Conservation (phyloP, 2,329 filamentous ascomycete species). For the Exophiala dermatitidis region DNA sequence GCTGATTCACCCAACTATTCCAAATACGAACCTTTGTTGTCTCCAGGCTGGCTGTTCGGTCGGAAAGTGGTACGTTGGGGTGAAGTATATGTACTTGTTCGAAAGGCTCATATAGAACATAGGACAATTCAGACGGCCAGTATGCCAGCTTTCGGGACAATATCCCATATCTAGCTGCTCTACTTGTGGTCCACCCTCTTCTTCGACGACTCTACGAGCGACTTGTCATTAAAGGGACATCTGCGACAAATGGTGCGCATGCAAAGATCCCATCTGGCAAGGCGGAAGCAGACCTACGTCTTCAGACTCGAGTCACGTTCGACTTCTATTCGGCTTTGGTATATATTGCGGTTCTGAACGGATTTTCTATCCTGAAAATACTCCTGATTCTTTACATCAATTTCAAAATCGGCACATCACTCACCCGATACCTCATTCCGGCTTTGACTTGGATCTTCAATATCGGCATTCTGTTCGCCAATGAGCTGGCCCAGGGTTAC, state of each 20-base stretch:
- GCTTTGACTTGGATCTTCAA: conserved; percentile 84
- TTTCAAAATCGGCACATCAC: conserved; percentile 64
- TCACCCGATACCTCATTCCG: conserved; percentile 67
- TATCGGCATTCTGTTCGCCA: conserved; percentile 75
- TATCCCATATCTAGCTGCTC: conserved; percentile 67
- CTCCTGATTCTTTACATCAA: conserved; percentile 73
- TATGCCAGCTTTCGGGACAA: conserved; percentile 81
- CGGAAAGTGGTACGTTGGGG: conserved; percentile 65
- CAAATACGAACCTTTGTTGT: conserved; percentile 64
- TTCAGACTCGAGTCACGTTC: conserved; percentile 68
- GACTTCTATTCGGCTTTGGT: conserved; percentile 74
- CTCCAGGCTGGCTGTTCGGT: conserved; percentile 83
- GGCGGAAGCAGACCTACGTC: conserved; percentile 48
- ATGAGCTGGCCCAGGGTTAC: conserved; percentile 78
- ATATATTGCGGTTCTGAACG: conserved; percentile 74
- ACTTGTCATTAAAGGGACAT: conserved; percentile 16
- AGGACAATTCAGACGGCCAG: conserved; percentile 86
- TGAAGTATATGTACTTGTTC: not conserved
- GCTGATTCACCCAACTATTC: conserved; percentile 74
- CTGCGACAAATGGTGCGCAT: conserved; percentile 3
- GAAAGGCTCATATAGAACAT: conserved; percentile 21
- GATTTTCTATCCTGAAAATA: conserved; percentile 77
- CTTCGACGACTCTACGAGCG: conserved; percentile 65
- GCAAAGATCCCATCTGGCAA: conserved; percentile 3
- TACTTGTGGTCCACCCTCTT: conserved; percentile 72